phyloP scores from a whole-genome alignment of 768 basidiomycete species.

The Boletus edulis region DNA sequence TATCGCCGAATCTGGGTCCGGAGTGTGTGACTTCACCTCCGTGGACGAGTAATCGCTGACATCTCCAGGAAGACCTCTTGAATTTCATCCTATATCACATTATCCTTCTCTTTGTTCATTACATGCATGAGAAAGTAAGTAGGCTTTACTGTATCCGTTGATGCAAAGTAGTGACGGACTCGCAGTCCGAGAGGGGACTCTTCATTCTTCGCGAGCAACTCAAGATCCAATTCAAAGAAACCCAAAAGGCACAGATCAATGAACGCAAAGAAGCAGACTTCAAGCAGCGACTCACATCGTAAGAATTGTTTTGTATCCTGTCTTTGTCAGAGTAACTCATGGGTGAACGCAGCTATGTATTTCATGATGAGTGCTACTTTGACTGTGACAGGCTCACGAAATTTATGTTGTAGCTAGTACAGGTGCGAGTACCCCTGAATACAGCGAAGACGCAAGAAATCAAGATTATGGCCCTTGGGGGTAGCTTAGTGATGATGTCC shows the following conservation, averaged over 20 bases:
- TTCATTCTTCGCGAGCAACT: conserved; percentile 72
- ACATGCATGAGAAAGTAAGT: conserved; percentile 58
- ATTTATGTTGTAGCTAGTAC: conserved; percentile 30
- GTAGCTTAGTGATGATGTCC: conserved; percentile 85
- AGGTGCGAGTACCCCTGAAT: conserved; percentile 81
- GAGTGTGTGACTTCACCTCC: conserved; percentile 29
- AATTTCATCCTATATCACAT: conserved; percentile 76
- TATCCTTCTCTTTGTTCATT: conserved; percentile 78
- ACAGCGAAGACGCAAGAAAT: conserved; percentile 80
- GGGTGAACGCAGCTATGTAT: conserved; percentile 53
- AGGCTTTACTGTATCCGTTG: background rate
- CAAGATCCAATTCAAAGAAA: conserved; percentile 68
- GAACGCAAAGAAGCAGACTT: conserved; percentile 76
- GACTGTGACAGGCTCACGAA: conserved; percentile 4
- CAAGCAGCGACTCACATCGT: conserved; percentile 79
- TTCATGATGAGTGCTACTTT: conserved; percentile 60
- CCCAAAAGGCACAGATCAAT: conserved; percentile 72
- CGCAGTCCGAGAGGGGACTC: conserved; percentile 53
- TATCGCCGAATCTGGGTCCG: conserved; percentile 35
- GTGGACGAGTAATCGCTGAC: conserved; percentile 3
- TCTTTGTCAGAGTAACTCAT: background rate
- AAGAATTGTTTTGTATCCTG: conserved; percentile 36
- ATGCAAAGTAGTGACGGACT: background rate
- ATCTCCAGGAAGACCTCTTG: conserved; percentile 46
- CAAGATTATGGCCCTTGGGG: conserved; percentile 83